Percentiles rank a stretch among this genome's conserved stretches.
Conservation (phyloP, 352 stramenopile genomes). For the Globisporangium camurandrum region DNA sequence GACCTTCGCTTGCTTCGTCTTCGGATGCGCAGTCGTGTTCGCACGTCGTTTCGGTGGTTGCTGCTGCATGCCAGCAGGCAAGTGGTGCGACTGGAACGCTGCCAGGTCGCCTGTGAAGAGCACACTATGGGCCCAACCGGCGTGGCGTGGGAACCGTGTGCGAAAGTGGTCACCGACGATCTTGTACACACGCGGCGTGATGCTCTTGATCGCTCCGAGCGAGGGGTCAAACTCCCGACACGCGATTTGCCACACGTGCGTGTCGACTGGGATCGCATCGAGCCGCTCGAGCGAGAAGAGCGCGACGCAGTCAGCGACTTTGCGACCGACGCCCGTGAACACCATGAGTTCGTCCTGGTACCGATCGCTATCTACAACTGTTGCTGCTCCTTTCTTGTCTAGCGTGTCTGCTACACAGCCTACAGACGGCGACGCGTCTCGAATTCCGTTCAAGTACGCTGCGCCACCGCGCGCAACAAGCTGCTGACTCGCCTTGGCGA, state of each 20-base stretch:
- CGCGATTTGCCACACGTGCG: conserved; percentile 96
- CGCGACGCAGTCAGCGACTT: conserved; percentile 97
- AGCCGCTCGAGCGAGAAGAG: conserved; percentile 93
- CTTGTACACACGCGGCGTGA: conserved; percentile 83
- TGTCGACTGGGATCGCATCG: conserved; percentile 94
- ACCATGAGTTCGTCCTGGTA: conserved; percentile 58
- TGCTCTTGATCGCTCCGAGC: conserved; percentile 46
- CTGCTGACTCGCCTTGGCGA: conserved; percentile 76
- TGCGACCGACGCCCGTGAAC: conserved; percentile 85
- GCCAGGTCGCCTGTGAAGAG: conserved; percentile 46
- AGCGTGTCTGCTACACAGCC: too few species aligned
- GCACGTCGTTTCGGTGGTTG: background rate
- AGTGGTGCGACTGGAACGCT: conserved; percentile 22
- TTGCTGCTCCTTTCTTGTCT: background rate
- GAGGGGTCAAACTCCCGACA: conserved; percentile 66
- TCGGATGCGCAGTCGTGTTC: too few species aligned
- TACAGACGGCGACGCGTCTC: conserved; percentile 15
- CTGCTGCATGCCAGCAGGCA: conserved; percentile 18
- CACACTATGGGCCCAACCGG: conserved; percentile 90
- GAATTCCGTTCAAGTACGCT: conserved; percentile 51
- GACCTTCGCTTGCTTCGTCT: too few species aligned
- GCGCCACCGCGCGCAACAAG: conserved; percentile 55
- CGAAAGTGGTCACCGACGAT: conserved; percentile 92
- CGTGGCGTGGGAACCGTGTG: conserved; percentile 77
- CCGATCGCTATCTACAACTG: background rate